Base-by-base conservation (phyloP, 768 basidiomycete species). In the Leccinum broughii region DNA sequence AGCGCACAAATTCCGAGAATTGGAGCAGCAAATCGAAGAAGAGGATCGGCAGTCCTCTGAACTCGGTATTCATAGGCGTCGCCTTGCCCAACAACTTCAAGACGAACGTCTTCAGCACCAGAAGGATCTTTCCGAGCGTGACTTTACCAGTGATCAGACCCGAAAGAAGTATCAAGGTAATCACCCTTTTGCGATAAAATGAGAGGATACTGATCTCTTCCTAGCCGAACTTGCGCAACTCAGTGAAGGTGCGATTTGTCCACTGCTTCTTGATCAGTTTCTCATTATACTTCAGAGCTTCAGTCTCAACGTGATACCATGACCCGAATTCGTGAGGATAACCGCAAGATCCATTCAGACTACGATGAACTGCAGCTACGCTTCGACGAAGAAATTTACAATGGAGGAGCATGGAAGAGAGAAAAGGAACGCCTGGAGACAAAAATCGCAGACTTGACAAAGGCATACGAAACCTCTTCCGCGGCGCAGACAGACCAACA, bases 341-440 rank as follows among this genome's bases (percentile, higher is more conserved):
- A 88, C 67, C 83, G 90, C 61, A 90, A 89, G 68, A 78, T 86
- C 52, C 85, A 89, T 14, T 88, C 89, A 0, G 87, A 93, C 60
- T 84, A 86, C 54, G 90, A 92, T 58, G 84, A 89, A 39, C 80
- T 93, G 4, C 89, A 90, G 65, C 74, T 89, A 35, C 83, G 84
- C 41, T 87, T 85, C 64, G 89, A 92, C 61, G 88, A 91, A 62
- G 91, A 92, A 67, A 80, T 89, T 8, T 89, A 88, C 72, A 88
- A 83, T 58, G 87, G 88, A 51, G 83, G 86, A 14, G 84, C 88
- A 4, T 93, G 92, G 93, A 89, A 88, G 77, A 89, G 90, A 69
- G 92, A 95, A 77, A 92, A 87, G 72, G 92, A 93, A 60, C 87
- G 90, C 11, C 77, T 93, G 76, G 91, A 94, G 62, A 88, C 84